These are phyloP conservation scores for Populus hybrid DNA, from an alignment of 441 rosid genomes.

Conservation along the genomic window DNA sequence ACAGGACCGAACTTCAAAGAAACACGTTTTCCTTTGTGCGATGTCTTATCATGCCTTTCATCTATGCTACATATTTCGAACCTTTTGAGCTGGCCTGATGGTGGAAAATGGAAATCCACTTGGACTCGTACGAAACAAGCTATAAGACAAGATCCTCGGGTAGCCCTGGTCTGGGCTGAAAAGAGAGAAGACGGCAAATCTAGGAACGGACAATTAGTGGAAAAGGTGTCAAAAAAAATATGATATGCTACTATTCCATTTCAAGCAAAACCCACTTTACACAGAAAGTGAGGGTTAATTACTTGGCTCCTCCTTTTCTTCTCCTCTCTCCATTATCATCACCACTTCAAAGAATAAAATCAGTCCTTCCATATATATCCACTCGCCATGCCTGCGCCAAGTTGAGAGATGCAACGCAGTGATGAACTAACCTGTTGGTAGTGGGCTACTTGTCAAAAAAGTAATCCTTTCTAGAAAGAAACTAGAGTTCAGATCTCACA, in stretches of 20 bases:
- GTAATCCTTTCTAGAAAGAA: no score
- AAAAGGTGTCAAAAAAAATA: not conserved
- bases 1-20: not conserved
- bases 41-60: not conserved
- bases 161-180: not conserved
- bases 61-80: not conserved
- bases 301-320: not conserved
- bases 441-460: not conserved
- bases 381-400: not conserved
- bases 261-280: not conserved
- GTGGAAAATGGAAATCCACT: not conserved
- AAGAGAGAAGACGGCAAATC: not conserved
- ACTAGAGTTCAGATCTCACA: no score
- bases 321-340: not conserved
- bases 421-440: not conserved
- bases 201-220: not conserved
- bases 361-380: not conserved
- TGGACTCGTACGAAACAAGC: not conserved
- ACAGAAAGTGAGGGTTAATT: not conserved
- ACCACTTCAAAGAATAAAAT: not conserved
- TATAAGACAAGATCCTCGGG: not conserved
- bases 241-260: not conserved
- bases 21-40: not conserved
- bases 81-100: not conserved
- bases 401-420: not conserved